phyloP scores from a whole-genome alignment of 1,284 basidiomycete species.

The Agaricales sp. region DNA sequence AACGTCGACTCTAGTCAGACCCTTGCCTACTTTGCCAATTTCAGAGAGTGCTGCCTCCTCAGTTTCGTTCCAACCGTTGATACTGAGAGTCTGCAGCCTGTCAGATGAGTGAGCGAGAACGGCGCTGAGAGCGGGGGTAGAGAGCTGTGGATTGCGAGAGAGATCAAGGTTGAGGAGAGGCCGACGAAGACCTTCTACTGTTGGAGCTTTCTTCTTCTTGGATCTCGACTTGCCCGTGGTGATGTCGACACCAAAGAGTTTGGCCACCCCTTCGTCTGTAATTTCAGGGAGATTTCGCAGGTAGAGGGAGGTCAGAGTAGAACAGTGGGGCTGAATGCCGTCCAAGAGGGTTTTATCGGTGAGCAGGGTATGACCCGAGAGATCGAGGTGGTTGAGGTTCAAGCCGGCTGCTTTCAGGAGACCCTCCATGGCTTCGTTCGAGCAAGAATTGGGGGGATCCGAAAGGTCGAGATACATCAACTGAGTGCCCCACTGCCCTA shows the following conservation, averaged over 20 bases:
- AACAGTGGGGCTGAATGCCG: constrained; percentile 20
- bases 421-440: constrained; percentile 46
- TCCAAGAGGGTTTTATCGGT: not conserved
- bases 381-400: constrained; percentile 35
- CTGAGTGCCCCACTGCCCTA: constrained; percentile 34
- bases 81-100: constrained; percentile 51
- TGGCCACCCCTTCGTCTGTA: constrained; percentile 57
- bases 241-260: constrained; percentile 45
- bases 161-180: constrained; percentile 46
- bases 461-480: constrained; percentile 54
- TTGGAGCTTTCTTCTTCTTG: constrained; percentile 15
- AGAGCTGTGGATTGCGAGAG: constrained; percentile 51
- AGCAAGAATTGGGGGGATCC: constrained; percentile 38
- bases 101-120: constrained; percentile 64
- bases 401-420: constrained; percentile 44
- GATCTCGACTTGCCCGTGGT: constrained; percentile 9
- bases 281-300: constrained; percentile 59
- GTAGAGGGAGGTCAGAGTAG: constrained; percentile 40
- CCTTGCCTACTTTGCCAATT: constrained; percentile 37
- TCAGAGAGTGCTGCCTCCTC: constrained; percentile 43
- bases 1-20: constrained; percentile 63
- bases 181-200: constrained; percentile 6
- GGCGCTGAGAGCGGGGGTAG: constrained; percentile 47
- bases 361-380: constrained; percentile 27
- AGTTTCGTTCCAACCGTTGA: constrained; percentile 71